Conservation (phyloP, 345 rosid genomes). For the Gossypioides kirkii region DNA sequence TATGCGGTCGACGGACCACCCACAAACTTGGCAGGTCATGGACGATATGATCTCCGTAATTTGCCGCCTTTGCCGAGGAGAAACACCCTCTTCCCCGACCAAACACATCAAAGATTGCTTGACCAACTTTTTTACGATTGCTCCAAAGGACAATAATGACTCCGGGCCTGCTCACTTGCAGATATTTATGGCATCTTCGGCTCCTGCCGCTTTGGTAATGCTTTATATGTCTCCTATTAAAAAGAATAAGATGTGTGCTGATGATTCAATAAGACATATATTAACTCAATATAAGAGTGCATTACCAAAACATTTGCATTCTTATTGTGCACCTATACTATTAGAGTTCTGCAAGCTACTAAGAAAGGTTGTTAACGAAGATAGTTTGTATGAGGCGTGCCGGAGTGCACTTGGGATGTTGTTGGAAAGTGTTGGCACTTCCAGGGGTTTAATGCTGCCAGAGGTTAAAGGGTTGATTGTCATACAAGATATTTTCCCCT, state of each 20-base stretch:
- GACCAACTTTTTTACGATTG: slow-evolving; percentile 35
- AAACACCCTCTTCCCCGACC: slow-evolving; percentile 19
- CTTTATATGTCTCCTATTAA: slow-evolving; percentile 49
- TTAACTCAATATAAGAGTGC: slow-evolving; percentile 29
- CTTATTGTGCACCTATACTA: slow-evolving; percentile 52
- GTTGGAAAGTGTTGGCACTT: slow-evolving; percentile 42
- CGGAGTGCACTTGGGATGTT: slow-evolving; percentile 64
- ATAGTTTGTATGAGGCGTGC: slow-evolving; percentile 52
- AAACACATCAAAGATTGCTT: slow-evolving; percentile 40
- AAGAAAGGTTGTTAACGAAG: slow-evolving; percentile 39
- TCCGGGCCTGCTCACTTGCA: slow-evolving; percentile 41
- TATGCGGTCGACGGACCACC: slow-evolving; percentile 75
- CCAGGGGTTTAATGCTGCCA: slow-evolving; percentile 17
- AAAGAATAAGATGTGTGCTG: slow-evolving; percentile 49
- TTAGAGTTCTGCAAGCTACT: slow-evolving; percentile 81
- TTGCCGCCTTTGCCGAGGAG: slow-evolving; percentile 48
- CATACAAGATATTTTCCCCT: slow-evolving; percentile 59
- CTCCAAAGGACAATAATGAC: slow-evolving; percentile 36
- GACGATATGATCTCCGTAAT: slow-evolving; percentile 56
- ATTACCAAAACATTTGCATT: slow-evolving; percentile 42
- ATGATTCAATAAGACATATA: slow-evolving; percentile 51
- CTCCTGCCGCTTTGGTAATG: slow-evolving; percentile 68
- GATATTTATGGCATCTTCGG: slow-evolving; percentile 55
- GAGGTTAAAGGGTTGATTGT: slow-evolving; percentile 27
- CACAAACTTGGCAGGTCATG: slow-evolving; percentile 67